Base-by-base conservation (phyloP, 2,329 filamentous ascomycete species). In the Claviceps arundinis region DNA sequence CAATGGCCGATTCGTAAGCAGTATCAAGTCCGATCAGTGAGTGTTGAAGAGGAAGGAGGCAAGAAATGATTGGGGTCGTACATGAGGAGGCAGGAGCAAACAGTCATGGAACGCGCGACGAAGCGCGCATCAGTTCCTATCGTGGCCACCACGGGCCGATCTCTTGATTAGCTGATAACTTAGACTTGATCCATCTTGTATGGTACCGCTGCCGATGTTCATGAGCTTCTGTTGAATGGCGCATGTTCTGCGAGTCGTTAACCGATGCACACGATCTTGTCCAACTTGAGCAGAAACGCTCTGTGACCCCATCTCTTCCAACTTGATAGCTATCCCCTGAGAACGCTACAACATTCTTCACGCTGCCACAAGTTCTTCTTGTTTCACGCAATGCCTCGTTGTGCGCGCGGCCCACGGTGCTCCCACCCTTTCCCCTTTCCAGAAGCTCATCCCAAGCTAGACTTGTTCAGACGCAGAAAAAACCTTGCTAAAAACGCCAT, bases 401-500 rank as follows among this genome's bases (percentile, higher is more conserved):
- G 37, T 30, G 26, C 8, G 26, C 26, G 26, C 26, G 26, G 24
- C 24, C 24, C 24, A 24, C 24, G 24, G 24, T 24, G 24, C 24
- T 30, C 26, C 26, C 26, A 30, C 26, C 30, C 9, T 11, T 34
- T 9, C 30, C 30, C 30, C 9, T 34, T 4, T 11, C 9, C 30
- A 34, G 30, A 9, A 50, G 14, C 42, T 48, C 7, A 30, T 16
- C 11, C 24, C n/a, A 5, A 22, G 16, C 34, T 42, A 8, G 16
- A 50, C 14, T 24, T 44, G 45, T 22, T 54, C 52, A 5, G 51
- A 37, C 44, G 61, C 60, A 2, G 57, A 52, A 40, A 70, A 59
- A 14, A 68, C 59, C 52, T 59, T 60, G 37, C 59, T 56, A 57
- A 87, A 84, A 5, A 83, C 71, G 48, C 70, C 67, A 54, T 77